Conservation (phyloP, 495 filamentous ascomycete genomes). For the Tuber brumale region DNA sequence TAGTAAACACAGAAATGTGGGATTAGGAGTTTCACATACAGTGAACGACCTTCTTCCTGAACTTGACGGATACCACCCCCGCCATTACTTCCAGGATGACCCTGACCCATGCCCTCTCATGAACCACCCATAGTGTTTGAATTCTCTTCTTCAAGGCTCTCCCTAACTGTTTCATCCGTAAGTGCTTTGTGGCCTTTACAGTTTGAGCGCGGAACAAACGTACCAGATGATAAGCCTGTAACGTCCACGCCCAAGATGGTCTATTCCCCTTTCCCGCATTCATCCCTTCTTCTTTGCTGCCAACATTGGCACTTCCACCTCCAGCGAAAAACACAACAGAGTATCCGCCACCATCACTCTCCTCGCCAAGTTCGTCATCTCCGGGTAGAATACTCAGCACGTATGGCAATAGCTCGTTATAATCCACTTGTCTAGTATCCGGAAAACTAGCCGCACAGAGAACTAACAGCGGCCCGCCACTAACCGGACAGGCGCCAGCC, state of each 20-base stretch:
- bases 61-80: constrained; percentile 54
- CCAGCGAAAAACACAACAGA: constrained; percentile 55
- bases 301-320: constrained; percentile 38
- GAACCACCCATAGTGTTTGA: constrained; percentile 52
- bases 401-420: constrained; percentile 53
- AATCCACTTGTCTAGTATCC: constrained; percentile 49
- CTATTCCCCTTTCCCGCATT: constrained; percentile 44
- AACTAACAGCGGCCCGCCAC: constrained; percentile 49
- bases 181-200: constrained; percentile 10
- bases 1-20: not conserved
- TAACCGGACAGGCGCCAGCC: constrained; percentile 47
- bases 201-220: constrained; percentile 8
- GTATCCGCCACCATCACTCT: constrained; percentile 47
- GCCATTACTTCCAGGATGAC: constrained; percentile 54
- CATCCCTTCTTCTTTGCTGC: constrained; percentile 24
- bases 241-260: constrained; percentile 54
- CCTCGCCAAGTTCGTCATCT: constrained; percentile 50
- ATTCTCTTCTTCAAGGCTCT: constrained; percentile 52
- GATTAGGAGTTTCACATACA: constrained; percentile 41
- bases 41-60: constrained; percentile 53
- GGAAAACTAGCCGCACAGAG: constrained; percentile 55
- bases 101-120: constrained; percentile 54
- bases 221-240: constrained; percentile 53
- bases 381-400: constrained; percentile 51
- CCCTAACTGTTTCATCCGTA: constrained; percentile 42